Conservation (phyloP, 345 rosid genomes). For the Arabis alpina region DNA sequence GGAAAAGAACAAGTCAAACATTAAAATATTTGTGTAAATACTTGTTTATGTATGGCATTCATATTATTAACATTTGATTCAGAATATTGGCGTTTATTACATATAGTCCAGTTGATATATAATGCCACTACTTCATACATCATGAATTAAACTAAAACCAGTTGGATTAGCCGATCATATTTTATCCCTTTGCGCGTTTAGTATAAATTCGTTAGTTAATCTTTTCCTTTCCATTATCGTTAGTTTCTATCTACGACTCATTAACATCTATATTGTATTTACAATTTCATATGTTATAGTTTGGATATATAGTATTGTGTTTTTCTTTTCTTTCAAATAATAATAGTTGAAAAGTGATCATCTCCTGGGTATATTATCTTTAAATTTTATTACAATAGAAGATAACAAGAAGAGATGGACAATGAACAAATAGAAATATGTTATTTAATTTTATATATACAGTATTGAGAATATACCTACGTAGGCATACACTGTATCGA, state of each 20-base stretch:
- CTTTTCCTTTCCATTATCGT: background rate
- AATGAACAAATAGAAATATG: too few species aligned
- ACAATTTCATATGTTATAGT: too few species aligned
- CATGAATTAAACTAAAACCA: constrained; percentile 17
- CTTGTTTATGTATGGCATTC: constrained; percentile 10
- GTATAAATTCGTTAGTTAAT: background rate
- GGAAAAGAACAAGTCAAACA: constrained; percentile 38
- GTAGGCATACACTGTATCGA: background rate
- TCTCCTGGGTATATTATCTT: background rate
- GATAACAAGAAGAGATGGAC: constrained; percentile 11
- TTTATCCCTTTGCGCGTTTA: constrained; percentile 1
- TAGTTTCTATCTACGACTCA: background rate
- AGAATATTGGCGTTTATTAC: background rate
- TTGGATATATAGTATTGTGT: background rate
- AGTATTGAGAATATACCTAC: constrained; percentile 19
- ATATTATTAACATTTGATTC: constrained; percentile 15
- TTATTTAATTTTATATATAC: background rate
- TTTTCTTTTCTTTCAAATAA: background rate
- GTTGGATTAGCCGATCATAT: background rate
- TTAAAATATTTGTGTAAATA: constrained; percentile 13
- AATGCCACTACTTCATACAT: constrained; percentile 6
- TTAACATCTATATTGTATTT: background rate
- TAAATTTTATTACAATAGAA: background rate
- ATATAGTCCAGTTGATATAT: constrained; percentile 26
- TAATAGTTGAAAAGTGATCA: constrained; percentile 10